Evolutionary conservation across 306 rosid species (phyloP).

Genomic region (Lagenaria siceraria): DNA sequence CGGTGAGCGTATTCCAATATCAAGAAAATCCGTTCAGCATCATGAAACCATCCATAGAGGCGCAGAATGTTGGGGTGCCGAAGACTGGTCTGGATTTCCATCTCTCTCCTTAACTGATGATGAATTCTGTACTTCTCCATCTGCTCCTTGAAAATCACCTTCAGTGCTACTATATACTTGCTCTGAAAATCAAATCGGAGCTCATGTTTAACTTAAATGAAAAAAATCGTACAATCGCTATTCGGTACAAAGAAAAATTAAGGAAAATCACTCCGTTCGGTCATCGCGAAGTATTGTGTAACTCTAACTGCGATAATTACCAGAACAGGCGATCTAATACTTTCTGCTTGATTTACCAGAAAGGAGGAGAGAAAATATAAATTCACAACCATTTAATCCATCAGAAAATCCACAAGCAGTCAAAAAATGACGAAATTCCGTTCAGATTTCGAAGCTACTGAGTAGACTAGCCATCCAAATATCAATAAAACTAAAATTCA

Average conservation of each 20-base stretch:
- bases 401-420: not conserved
- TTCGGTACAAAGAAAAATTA: not conserved
- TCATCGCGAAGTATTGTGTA: not conserved
- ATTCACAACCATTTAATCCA: too few relatives aligned
- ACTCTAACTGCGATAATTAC: not conserved
- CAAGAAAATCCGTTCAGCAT: slow-evolving; percentile 52
- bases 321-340: not conserved
- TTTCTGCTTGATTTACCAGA: not conserved
- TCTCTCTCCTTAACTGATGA: slow-evolving; percentile 62
- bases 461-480: not conserved
- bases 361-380: not conserved
- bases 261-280: not conserved
- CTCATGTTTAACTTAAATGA: too few relatives aligned
- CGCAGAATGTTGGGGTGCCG: slow-evolving; percentile 54
- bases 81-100: slow-evolving; percentile 63
- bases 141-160: slow-evolving; percentile 62
- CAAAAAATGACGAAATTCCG: not conserved
- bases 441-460: not conserved
- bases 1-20: slow-evolving; percentile 81
- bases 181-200: slow-evolving; percentile 29
- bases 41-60: slow-evolving; percentile 84
- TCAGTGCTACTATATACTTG: slow-evolving; percentile 64
- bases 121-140: slow-evolving; percentile 56
- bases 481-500: not conserved
- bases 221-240: not conserved